These are phyloP conservation scores for Tephrocybe sp. DNA, from an alignment of 768 basidiomycete genomes.

Conservation along the genomic window DNA sequence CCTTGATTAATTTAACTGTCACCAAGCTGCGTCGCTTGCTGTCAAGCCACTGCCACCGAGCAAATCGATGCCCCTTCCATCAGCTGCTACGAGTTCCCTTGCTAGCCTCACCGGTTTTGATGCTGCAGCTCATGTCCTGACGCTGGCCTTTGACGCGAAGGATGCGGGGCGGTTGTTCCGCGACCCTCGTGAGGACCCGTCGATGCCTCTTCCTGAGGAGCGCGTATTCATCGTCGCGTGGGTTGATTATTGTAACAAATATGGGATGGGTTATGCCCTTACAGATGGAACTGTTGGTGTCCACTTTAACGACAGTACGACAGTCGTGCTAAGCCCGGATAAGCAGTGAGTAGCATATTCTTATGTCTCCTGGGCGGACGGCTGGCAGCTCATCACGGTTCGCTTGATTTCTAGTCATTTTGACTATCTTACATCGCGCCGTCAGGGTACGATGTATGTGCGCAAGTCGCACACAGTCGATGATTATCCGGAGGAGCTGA, in stretches of 20 bases:
- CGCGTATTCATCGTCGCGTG: conserved; percentile 95
- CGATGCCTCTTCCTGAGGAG: conserved; percentile 51
- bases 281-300: conserved; percentile 95
- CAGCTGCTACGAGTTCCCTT: conserved; percentile 7
- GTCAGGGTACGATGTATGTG: conserved; percentile 10
- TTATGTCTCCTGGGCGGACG: too few relatives aligned
- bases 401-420: conserved; percentile 53
- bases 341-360: conserved; percentile 53
- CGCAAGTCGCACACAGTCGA: too few relatives aligned
- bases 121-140: conserved; percentile 47
- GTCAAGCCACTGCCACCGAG: conserved; percentile 10
- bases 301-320: conserved; percentile 95
- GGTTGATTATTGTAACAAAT: conserved; percentile 71
- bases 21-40: too few relatives aligned
- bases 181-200: conserved; percentile 53
- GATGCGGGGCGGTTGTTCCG: conserved; percentile 62
- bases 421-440: conserved; percentile 78
- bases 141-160: conserved; percentile 67
- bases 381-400: too few relatives aligned
- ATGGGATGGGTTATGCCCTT: conserved; percentile 98
- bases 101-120: conserved; percentile 59
- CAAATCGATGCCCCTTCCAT: conserved; percentile 14
- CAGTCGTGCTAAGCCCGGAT: conserved; percentile 78
- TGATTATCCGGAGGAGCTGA: too few relatives aligned
- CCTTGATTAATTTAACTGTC: not conserved